phyloP scores from a whole-genome alignment of 2,329 filamentous ascomycete species.

The Pseudonectria foliicola region DNA sequence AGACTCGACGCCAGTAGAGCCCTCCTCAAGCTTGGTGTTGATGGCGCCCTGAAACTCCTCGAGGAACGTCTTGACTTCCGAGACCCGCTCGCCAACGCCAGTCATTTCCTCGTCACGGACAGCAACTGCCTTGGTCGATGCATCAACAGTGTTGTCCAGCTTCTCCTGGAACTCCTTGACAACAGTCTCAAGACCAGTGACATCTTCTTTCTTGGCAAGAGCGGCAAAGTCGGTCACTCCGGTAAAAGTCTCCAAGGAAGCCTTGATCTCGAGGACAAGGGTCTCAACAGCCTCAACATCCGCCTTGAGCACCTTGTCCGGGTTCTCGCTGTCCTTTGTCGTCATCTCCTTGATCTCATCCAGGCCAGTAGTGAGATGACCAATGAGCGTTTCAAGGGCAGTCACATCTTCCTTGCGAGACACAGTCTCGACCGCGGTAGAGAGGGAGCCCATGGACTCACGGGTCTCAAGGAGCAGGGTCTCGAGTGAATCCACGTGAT shows the following conservation, averaged over 20 bases:
- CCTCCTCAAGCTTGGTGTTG: conserved; percentile 69
- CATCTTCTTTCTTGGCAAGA: conserved; percentile 52
- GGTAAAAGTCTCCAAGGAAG: conserved; percentile 64
- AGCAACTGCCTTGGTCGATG: conserved; percentile 72
- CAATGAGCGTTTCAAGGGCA: conserved; percentile 68
- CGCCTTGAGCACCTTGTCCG: conserved; percentile 66
- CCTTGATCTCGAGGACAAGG: conserved; percentile 79
- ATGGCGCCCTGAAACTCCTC: conserved; percentile 72
- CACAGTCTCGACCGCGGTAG: conserved; percentile 59
- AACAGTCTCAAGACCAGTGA: conserved; percentile 55
- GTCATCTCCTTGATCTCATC: conserved; percentile 63
- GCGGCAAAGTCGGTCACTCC: conserved; percentile 59
- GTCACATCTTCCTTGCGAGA: conserved; percentile 74
- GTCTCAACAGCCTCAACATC: conserved; percentile 77
- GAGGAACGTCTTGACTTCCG: conserved; percentile 69
- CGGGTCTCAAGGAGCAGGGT: conserved; percentile 63
- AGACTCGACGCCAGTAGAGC: conserved; percentile 63
- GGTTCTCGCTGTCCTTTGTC: conserved; percentile 46
- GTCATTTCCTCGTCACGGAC: conserved; percentile 79
- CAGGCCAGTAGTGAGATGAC: conserved; percentile 66
- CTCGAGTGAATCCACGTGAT: conserved; percentile 61
- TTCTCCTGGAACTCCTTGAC: conserved; percentile 67
- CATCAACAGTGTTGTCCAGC: conserved; percentile 59
- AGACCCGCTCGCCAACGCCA: conserved; percentile 68
- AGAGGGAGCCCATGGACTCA: conserved; percentile 61